phyloP scores from a whole-genome alignment of 768 basidiomycete species.

The Hysterangium stoloniferum region DNA sequence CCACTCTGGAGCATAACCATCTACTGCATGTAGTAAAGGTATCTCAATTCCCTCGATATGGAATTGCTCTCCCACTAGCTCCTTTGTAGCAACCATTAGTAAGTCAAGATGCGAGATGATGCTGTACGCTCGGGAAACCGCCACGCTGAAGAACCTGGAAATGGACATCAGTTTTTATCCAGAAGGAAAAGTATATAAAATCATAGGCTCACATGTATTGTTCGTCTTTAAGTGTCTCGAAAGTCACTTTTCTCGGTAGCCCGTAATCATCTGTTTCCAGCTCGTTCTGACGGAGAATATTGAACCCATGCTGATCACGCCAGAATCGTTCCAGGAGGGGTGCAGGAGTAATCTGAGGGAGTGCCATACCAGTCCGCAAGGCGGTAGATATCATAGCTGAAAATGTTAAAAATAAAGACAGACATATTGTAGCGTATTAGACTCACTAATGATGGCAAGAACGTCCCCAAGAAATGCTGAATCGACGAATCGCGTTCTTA shows the following conservation, averaged over 20 bases:
- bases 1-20: no score
- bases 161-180: not conserved
- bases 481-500: constrained; percentile 67
- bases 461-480: constrained; percentile 80
- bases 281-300: constrained; percentile 63
- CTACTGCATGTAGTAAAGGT: no score
- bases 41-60: constrained; percentile 68
- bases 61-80: constrained; percentile 81
- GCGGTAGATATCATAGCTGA: constrained; percentile 71
- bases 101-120: constrained; percentile 69
- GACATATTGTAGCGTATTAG: not conserved
- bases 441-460: constrained; percentile 69
- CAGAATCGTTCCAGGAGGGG: constrained; percentile 45
- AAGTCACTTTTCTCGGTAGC: constrained; percentile 58
- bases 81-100: constrained; percentile 75
- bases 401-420: not conserved
- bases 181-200: constrained; percentile 13
- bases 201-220: constrained; percentile 77
- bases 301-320: constrained; percentile 45
- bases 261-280: constrained; percentile 72
- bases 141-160: constrained; percentile 60
- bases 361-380: constrained; percentile 60
- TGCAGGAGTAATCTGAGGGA: constrained; percentile 84
- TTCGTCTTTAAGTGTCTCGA: constrained; percentile 66
- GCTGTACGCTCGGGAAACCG: constrained; percentile 58